A percentile compares a stretch with the other conserved stretches of the same genome.
Conservation (phyloP, 2,329 filamentous ascomycete species). For the Rosellinia necatrix region DNA sequence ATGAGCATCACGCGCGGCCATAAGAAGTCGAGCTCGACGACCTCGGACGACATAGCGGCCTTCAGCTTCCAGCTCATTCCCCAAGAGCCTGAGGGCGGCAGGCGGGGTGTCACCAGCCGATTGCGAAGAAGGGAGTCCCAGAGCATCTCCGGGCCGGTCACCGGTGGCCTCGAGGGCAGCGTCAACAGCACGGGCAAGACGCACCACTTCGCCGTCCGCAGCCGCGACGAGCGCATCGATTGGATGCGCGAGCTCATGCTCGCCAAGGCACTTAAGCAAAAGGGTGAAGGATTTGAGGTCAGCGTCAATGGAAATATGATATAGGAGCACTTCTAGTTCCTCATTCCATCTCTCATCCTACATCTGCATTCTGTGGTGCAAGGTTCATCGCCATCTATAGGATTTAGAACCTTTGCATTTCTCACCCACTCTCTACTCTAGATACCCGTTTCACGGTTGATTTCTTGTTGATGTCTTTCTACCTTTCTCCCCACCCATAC, state of each 20-base stretch:
- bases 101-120: slow-evolving; percentile 49
- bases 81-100: slow-evolving; percentile 59
- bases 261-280: slow-evolving; percentile 83
- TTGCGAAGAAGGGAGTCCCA: slow-evolving; percentile 59
- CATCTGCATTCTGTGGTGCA: background rate
- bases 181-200: slow-evolving; percentile 74
- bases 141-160: slow-evolving; percentile 42
- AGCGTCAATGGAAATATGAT: slow-evolving; percentile 81
- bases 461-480: slow-evolving; percentile 3
- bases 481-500: background rate
- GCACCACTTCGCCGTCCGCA: slow-evolving; percentile 91
- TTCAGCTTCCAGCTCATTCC: slow-evolving; percentile 89
- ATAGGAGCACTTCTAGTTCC: slow-evolving; percentile 39
- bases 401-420: background rate
- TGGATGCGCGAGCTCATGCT: slow-evolving; percentile 97
- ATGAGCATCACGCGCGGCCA: slow-evolving; percentile 62
- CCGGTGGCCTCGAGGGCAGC: slow-evolving; percentile 39
- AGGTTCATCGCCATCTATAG: background rate
- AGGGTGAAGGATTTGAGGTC: slow-evolving; percentile 81
- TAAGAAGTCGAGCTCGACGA: slow-evolving; percentile 47
- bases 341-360: background rate
- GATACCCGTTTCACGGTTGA: slow-evolving; percentile 6
- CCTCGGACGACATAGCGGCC: slow-evolving; percentile 62
- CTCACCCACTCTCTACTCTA: slow-evolving; percentile 11
- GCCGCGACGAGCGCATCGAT: slow-evolving; percentile 87